Base-by-base conservation (phyloP, 1,284 basidiomycete genomes). In the Apiotrichum siamense region DNA sequence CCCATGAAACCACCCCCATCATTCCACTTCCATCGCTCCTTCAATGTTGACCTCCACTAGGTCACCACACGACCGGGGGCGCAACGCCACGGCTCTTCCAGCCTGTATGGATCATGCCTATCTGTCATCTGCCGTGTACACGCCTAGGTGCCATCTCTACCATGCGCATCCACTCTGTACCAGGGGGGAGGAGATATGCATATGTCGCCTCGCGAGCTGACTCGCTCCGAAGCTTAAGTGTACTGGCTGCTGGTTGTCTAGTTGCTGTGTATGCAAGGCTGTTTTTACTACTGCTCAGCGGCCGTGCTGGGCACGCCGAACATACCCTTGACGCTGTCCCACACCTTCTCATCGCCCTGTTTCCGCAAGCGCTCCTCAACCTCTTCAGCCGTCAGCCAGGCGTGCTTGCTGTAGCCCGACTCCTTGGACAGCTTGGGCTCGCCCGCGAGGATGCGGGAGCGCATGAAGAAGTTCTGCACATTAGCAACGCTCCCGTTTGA, bases 401-500 rank as follows among this genome's bases (percentile, higher is more conserved):
- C 69, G 54, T 57, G 61, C 4, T 49, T 39, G 35, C 50, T 57
- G 55, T 58, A 66, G 6, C 52, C 47, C 31, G 66, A 58, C n/a
- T 56, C 58, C 35, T 55, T 48, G 4, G 61, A 48, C 12, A 63
- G 52, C 26, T 57, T 55, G 13, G 73, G 72, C 55, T 69, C 61
- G 47, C 73, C 73, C 6, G 65, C 66, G 3, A 75, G 57, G 41
- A 75, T 72, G 56, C 72, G 72, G 21, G 70, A 73, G 41, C 66
- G 65, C 37, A 75, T 54, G 63, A 69, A 70, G 64, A 73, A 75
- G 42, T 67, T 73, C 73, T 75, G 55, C 12, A 42, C 13, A 33
- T 45, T 25, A 45, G 44, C 9, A 12, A n/a, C n/a, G n/a, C n/a
- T n/a, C n/a, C n/a, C n/a, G 3, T 5, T 35, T 3, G 4, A 12